phyloP scores from a whole-genome alignment of 352 stramenopile genomes.

The Pythium periplocum region DNA sequence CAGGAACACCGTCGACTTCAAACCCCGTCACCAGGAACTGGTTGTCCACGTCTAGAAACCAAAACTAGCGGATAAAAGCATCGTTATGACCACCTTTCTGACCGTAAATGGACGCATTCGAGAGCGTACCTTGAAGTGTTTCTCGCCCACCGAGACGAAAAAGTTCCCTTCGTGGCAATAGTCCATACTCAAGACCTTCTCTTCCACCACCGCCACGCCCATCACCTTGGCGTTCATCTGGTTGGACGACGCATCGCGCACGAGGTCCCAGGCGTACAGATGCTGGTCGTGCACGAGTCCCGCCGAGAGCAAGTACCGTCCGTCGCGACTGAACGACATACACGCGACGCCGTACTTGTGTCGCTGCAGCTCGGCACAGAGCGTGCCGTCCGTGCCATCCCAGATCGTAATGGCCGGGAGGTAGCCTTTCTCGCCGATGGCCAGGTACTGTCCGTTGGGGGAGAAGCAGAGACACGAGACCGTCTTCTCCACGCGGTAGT shows the following conservation, averaged over 20 bases:
- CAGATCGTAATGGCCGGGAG: constrained; percentile 83
- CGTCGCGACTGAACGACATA: constrained; percentile 71
- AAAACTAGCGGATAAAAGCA: constrained; percentile 38
- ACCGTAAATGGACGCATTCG: background rate
- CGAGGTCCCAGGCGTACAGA: constrained; percentile 69
- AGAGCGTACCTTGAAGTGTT: constrained; percentile 58
- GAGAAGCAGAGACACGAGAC: constrained; percentile 85
- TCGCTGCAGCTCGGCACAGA: constrained; percentile 75
- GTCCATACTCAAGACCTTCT: constrained; percentile 70
- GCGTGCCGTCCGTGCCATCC: constrained; percentile 67
- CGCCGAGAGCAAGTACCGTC: constrained; percentile 51
- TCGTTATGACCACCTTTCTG: background rate
- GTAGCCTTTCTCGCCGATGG: constrained; percentile 86
- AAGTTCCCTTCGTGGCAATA: constrained; percentile 67
- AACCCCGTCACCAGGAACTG: constrained; percentile 50
- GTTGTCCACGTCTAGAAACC: constrained; percentile 51
- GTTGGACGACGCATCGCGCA: constrained; percentile 8
- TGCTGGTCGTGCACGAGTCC: constrained; percentile 83
- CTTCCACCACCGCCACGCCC: constrained; percentile 42
- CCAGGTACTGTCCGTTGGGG: constrained; percentile 73
- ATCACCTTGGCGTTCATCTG: constrained; percentile 31
- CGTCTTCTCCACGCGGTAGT: constrained; percentile 84
- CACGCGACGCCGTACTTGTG: constrained; percentile 82
- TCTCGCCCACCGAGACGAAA: constrained; percentile 80
- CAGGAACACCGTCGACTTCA: constrained; percentile 42